These are phyloP conservation scores for Uncinocarpus reesii DNA, from an alignment of 2,329 filamentous ascomycete genomes.

Conservation along the genomic window DNA sequence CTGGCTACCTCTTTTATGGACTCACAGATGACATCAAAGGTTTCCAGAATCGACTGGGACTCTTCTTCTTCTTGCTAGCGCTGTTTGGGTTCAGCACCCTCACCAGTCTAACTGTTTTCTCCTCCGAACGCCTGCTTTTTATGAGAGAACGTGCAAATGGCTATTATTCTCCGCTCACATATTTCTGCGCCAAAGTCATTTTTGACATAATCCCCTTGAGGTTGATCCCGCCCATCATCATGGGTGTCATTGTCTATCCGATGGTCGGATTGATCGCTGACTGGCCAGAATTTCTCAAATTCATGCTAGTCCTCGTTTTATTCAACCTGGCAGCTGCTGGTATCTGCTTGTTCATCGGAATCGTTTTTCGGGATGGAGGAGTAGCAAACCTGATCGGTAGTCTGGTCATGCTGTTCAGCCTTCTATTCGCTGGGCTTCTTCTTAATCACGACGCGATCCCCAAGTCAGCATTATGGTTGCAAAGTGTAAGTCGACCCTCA, in stretches of 20 bases:
- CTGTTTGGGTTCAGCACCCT: conserved; percentile 95
- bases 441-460: conserved; percentile 94
- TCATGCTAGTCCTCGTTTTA: conserved; percentile 80
- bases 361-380: conserved; percentile 80
- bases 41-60: conserved; percentile 91
- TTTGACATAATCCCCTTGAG: conserved; percentile 95
- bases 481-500: conserved; percentile 50
- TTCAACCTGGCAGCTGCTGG: conserved; percentile 92
- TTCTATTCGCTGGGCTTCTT: conserved; percentile 86
- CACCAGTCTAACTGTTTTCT: conserved; percentile 88
- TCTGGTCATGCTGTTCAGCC: conserved; percentile 91
- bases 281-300: conserved; percentile 74
- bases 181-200: conserved; percentile 93
- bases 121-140: conserved; percentile 79
- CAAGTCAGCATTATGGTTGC: conserved; percentile 73
- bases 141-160: conserved; percentile 90
- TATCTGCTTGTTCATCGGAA: conserved; percentile 92
- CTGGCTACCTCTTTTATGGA: conserved; percentile 92
- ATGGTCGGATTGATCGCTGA: conserved; percentile 90
- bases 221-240: conserved; percentile 85
- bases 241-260: conserved; percentile 91
- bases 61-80: conserved; percentile 95
- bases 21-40: conserved; percentile 91
- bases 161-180: conserved; percentile 88
- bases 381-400: conserved; percentile 91